Evolutionary conservation across 2,329 filamentous ascomycete genomes (phyloP).

Genomic region (Ascochyta clinopodiicola): DNA sequence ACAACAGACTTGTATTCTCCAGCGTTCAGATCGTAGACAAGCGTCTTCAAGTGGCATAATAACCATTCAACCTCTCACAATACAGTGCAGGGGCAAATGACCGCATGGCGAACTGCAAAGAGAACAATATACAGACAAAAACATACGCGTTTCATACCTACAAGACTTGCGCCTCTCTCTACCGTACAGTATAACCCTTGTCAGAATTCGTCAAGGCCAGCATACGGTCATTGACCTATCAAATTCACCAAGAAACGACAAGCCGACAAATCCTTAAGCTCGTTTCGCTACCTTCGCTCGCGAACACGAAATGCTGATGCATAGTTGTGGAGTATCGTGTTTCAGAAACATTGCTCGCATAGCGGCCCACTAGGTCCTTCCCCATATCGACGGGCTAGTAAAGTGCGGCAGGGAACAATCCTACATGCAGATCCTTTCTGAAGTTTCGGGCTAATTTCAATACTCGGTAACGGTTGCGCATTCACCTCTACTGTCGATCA

Average conservation of each 20-base stretch:
- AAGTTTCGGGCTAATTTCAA: conserved; percentile 2
- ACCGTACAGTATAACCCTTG: no score
- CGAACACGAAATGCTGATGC: neutral
- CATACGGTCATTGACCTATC: no score
- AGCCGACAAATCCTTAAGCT: neutral
- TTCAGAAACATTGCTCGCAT: conserved; percentile 4
- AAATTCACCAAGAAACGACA: no score
- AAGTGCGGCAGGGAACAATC: neutral
- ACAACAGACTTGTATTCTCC: neutral
- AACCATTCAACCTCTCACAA: conserved; percentile 31
- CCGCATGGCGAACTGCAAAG: conserved; percentile 34
- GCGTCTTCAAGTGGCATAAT: conserved; percentile 37
- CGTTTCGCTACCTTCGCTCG: neutral
- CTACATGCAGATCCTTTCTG: neutral
- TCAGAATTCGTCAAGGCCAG: no score
- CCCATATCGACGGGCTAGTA: neutral
- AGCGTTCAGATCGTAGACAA: conserved; percentile 32
- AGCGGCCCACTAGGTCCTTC: neutral
- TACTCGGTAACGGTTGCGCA: neutral
- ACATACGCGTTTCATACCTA: no score
- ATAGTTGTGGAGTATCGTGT: neutral
- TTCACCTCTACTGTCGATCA: conserved; percentile 3
- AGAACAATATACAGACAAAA: conserved; percentile 23
- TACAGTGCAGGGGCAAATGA: no score
- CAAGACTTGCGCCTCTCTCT: no score